Percentiles rank a stretch among this genome's conserved stretches.
These are phyloP conservation scores for Hysterium pulicare DNA, from an alignment of 2,329 filamentous ascomycete species.

Conservation along the genomic window DNA sequence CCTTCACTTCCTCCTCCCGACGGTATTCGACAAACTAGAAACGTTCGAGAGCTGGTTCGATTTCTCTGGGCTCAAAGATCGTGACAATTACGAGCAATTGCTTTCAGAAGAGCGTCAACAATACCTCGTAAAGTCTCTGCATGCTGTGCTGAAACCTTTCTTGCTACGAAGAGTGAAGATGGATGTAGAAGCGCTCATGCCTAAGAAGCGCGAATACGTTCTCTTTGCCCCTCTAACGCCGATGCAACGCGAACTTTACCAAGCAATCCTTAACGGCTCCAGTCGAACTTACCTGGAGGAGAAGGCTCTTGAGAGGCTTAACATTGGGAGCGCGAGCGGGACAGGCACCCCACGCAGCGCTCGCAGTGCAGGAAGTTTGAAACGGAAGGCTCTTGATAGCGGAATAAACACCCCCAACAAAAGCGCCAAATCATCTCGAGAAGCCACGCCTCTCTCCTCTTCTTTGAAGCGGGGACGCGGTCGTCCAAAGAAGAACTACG, in stretches of 20 bases:
- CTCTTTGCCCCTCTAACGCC: slow-evolving; percentile 88
- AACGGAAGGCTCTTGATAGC: slow-evolving; percentile 53
- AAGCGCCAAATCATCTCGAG: slow-evolving; percentile 69
- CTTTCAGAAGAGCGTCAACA: slow-evolving; percentile 74
- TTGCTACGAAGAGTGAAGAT: slow-evolving; percentile 85
- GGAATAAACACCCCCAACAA: slow-evolving; percentile 57
- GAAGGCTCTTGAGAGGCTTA: slow-evolving; percentile 68
- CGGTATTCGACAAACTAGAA: slow-evolving; percentile 89
- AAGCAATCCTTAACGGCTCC: slow-evolving; percentile 63
- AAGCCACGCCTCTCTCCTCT: slow-evolving; percentile 66
- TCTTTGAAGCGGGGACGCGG: slow-evolving; percentile 50
- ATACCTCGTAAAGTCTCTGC: slow-evolving; percentile 80
- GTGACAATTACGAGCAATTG: slow-evolving; percentile 72
- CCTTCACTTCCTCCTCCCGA: slow-evolving; percentile 86
- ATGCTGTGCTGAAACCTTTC: slow-evolving; percentile 88
- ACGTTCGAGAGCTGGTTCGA: slow-evolving; percentile 97
- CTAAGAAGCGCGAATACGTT: slow-evolving; percentile 95
- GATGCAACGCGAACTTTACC: slow-evolving; percentile 88
- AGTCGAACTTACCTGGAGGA: slow-evolving; percentile 63
- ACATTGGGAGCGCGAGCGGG: slow-evolving; percentile 35
- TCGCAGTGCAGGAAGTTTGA: slow-evolving; percentile 46
- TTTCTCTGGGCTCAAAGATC: slow-evolving; percentile 86
- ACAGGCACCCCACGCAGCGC: slow-evolving; percentile 48
- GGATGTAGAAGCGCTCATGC: slow-evolving; percentile 86
- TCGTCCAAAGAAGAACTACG: slow-evolving; percentile 57